Evolutionary conservation across 1,284 basidiomycete genomes (phyloP).

Genomic region (Flammula alnicola): DNA sequence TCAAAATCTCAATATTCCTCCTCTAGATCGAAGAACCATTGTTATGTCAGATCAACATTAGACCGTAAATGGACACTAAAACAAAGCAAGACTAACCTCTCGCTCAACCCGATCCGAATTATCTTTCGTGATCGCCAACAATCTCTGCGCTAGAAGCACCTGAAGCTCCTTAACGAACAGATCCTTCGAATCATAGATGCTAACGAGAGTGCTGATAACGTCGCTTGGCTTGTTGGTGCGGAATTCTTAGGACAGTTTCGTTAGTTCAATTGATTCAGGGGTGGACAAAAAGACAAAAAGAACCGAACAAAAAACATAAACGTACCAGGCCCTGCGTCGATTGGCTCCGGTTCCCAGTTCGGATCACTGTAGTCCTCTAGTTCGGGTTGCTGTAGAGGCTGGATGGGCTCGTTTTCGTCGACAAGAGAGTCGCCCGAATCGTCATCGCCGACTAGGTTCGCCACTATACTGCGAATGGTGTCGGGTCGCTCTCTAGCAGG

Average conservation of each 20-base stretch:
- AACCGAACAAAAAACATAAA: slow-evolving; percentile 10
- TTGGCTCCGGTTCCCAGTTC: slow-evolving; percentile 92
- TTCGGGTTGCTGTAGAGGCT: slow-evolving; percentile 71
- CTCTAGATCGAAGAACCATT: slow-evolving; percentile 54
- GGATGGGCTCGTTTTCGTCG: slow-evolving; percentile 80
- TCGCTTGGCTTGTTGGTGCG: slow-evolving; percentile 87
- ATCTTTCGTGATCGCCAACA: slow-evolving; percentile 81
- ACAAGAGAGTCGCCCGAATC: slow-evolving; percentile 81
- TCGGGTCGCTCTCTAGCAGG: slow-evolving; percentile 76
- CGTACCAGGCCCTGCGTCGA: slow-evolving; percentile 89
- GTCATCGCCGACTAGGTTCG: slow-evolving; percentile 85
- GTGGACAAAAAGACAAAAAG: slow-evolving; percentile 4
- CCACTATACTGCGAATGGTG: slow-evolving; percentile 92
- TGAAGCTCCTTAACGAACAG: slow-evolving; percentile 95
- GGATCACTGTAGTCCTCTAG: slow-evolving; percentile 88
- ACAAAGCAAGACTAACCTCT: slow-evolving; percentile 63
- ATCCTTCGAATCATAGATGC: slow-evolving; percentile 94
- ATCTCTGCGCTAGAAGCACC: slow-evolving; percentile 81
- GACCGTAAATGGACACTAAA: neutral
- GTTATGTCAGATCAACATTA: too few relatives aligned
- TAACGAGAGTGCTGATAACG: slow-evolving; percentile 92
- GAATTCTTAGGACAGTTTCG: slow-evolving; percentile 63
- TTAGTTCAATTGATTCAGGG: neutral
- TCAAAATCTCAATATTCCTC: slow-evolving; percentile 89
- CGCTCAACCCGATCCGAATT: slow-evolving; percentile 82